Percentiles rank a stretch among this genome's conserved stretches.
Evolutionary conservation across 179 eudicot species (phyloP).

Genomic region (Kewa caespitosa): DNA sequence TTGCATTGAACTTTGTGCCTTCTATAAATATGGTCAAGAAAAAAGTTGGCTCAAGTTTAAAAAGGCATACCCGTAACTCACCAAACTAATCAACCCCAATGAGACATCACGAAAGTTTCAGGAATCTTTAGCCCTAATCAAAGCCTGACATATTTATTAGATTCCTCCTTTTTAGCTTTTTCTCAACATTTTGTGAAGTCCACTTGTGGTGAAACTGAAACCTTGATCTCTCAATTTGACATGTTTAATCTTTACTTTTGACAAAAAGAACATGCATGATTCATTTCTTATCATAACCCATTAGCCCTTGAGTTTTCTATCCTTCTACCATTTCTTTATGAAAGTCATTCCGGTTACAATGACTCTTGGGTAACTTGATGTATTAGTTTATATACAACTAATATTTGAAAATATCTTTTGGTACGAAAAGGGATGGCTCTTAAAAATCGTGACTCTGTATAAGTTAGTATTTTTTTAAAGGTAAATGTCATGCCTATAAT

Average conservation of each 20-base stretch:
- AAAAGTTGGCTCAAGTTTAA: background rate
- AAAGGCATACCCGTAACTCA: too few species aligned
- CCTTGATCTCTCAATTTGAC: background rate
- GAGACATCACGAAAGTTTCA: background rate
- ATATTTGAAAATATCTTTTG: too few species aligned
- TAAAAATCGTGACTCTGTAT: too few species aligned
- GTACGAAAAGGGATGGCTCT: too few species aligned
- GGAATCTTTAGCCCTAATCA: background rate
- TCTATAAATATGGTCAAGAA: background rate
- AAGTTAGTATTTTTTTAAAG: too few species aligned
- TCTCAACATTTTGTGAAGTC: background rate
- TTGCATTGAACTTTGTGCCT: too few species aligned
- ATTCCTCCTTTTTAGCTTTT: background rate
- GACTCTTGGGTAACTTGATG: too few species aligned
- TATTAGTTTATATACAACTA: too few species aligned
- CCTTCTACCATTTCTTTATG: too few species aligned
- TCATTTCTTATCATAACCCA: background rate
- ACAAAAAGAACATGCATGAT: background rate
- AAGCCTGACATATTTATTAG: background rate
- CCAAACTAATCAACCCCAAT: background rate
- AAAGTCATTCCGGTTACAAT: too few species aligned
- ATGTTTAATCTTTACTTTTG: background rate
- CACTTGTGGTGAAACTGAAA: background rate
- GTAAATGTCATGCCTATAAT: too few species aligned
- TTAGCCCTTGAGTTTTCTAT: background rate